Evolutionary conservation across 1,284 basidiomycete genomes (phyloP), one percentile per base, ranked within the genome.

Genomic region (Cryptococcus sp.): DNA sequence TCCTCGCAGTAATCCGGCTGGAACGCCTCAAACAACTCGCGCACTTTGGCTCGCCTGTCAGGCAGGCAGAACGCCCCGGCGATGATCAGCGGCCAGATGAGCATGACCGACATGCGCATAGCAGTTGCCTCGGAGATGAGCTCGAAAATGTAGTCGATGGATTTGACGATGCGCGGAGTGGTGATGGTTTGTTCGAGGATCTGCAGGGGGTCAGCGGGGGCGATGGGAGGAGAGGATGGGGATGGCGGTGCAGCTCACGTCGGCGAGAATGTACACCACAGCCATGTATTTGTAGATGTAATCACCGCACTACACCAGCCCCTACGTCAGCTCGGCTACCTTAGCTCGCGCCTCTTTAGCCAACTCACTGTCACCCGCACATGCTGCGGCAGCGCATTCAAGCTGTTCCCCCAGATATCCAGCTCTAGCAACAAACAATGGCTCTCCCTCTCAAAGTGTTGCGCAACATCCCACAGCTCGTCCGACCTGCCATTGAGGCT

Each of bases 231-330:
- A 15, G 36, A n/a, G 28, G 37, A 35, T 7, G 15, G 9, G 23
- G 37, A 9, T 20, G 11, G 42, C 13, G n/a, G 33, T n/a, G n/a
- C n/a, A n/a, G 53, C 68, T 66, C 49, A 71, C 69, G 45, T 71
- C 68, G 12, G 60, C 68, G 2, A 69, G 55, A 21, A 71, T 60
- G 53, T 62, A 63, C 0, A 71, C 54, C 24, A 62, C 57, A 1
- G 61, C 60, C 62, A 67, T 68, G 59, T 70, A 67, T 44, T 66
- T 64, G 62, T 72, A 70, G 33, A 70, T 70, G 42, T 72, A 65
- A 55, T 72, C 70, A 3, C 70, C 70, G 38, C 65, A 69, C 66
- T 71, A 44, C 38, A 40, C 20, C 50, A 23, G 23, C 18, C 40
- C 6, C 35, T 35, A 18, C 21, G 21, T 49, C 50, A 54, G 44